Conservation (phyloP, 1,139 yeast species). For the Kodamaea plutei region DNA sequence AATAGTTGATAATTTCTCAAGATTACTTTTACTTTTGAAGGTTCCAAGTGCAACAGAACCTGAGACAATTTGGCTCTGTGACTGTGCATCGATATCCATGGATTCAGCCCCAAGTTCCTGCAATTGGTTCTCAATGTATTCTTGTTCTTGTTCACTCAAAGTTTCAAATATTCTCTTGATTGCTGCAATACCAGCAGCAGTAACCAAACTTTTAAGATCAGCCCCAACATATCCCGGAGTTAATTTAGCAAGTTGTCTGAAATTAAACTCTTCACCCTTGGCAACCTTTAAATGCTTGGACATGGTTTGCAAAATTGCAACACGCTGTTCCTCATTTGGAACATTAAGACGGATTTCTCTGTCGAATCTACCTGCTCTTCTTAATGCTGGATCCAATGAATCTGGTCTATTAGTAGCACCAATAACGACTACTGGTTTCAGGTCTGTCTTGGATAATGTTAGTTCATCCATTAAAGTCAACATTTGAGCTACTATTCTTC, state of each 20-base stretch:
- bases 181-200: conserved; percentile 95
- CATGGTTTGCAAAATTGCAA: conserved; percentile 73
- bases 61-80: too few relatives aligned
- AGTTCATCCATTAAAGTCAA: conserved; percentile 92
- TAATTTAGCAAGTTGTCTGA: conserved; percentile 70
- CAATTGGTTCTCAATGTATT: not conserved
- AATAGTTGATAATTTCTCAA: conserved; percentile 56
- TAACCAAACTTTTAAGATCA: conserved; percentile 86
- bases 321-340: conserved; percentile 83
- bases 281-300: conserved; percentile 51
- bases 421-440: conserved; percentile 72
- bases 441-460: conserved; percentile 80
- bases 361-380: conserved; percentile 85
- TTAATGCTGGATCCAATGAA: conserved; percentile 95
- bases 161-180: conserved; percentile 78
- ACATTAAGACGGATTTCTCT: conserved; percentile 66
- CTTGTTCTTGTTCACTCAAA: conserved; percentile 27
- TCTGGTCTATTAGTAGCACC: conserved; percentile 77
- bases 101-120: conserved; percentile 12
- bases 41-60: conserved; percentile 11
- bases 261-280: conserved; percentile 63
- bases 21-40: conserved; percentile 30
- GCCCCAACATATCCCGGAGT: conserved; percentile 99
- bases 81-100: conserved; percentile 42
- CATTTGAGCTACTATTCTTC: conserved; percentile 92